Conservation (phyloP, 768 basidiomycete genomes). For the Phanerochaete carnosa region DNA sequence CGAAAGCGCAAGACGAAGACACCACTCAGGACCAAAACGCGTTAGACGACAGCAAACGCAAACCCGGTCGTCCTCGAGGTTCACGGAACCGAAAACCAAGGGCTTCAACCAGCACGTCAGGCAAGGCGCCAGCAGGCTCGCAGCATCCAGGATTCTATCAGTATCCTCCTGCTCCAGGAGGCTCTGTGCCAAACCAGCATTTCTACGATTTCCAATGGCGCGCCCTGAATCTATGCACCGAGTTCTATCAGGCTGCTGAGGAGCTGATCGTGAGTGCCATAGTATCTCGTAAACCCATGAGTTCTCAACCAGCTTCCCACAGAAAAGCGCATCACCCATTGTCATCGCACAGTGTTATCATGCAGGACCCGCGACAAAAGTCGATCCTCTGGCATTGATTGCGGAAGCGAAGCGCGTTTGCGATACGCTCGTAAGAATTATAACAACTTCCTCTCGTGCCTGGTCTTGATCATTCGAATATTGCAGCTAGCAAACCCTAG, state of each 20-base stretch:
- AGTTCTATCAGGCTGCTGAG: constrained; percentile 84
- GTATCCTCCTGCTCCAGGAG: constrained; percentile 39
- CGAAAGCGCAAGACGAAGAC: constrained; percentile 20
- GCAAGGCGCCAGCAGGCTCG: constrained; percentile 27
- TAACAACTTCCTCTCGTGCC: background rate
- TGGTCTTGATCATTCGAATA: background rate
- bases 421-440: constrained; percentile 59
- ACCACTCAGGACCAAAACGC: constrained; percentile 24
- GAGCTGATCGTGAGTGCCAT: constrained; percentile 67
- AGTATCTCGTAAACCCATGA: constrained; percentile 5
- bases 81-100: constrained; percentile 68
- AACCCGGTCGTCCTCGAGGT: constrained; percentile 75
- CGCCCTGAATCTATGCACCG: constrained; percentile 75
- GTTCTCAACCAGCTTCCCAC: constrained; percentile 3
- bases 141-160: constrained; percentile 39
- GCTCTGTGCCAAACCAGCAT: constrained; percentile 63
- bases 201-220: constrained; percentile 89
- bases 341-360: constrained; percentile 82
- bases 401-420: constrained; percentile 76
- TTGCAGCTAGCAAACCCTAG: constrained; percentile 70
- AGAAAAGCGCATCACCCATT: constrained; percentile 59
- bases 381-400: constrained; percentile 73
- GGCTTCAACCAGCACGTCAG: constrained; percentile 24
- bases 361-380: constrained; percentile 62
- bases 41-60: constrained; percentile 44